phyloP scores from a whole-genome alignment of 164 flowering plant species.

The Macadamia integrifolia region DNA sequence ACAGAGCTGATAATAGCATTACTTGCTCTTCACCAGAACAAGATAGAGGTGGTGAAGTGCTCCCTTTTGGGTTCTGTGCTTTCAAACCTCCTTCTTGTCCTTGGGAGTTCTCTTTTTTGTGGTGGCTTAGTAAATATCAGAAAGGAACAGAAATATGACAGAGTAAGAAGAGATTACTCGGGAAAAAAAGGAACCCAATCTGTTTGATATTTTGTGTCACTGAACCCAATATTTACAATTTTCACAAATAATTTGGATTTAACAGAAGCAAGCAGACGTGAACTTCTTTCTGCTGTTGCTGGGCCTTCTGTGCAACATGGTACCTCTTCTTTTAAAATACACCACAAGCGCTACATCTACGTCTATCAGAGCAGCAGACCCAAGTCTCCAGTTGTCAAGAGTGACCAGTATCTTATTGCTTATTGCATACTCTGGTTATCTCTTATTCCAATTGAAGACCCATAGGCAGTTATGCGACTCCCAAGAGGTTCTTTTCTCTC shows the following conservation, averaged over 20 bases:
- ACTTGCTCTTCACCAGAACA: slow-evolving; percentile 48
- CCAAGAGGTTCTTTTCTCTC: slow-evolving; percentile 32
- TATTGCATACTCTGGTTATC: slow-evolving; percentile 54
- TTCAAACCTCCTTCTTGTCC: slow-evolving; percentile 90
- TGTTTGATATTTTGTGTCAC: background rate
- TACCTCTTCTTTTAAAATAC: slow-evolving; percentile 61
- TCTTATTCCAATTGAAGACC: slow-evolving; percentile 75
- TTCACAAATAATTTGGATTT: background rate
- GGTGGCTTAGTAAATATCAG: slow-evolving; percentile 74
- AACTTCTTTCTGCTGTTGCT: slow-evolving; percentile 62
- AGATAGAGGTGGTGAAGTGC: slow-evolving; percentile 71
- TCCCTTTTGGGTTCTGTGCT: slow-evolving; percentile 87
- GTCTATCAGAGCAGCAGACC: slow-evolving; percentile 9
- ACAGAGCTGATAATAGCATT: slow-evolving; percentile 93
- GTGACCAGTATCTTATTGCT: slow-evolving; percentile 80
- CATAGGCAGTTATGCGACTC: slow-evolving; percentile 72
- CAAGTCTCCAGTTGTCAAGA: slow-evolving; percentile 60
- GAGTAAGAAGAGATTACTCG: slow-evolving; percentile 35
- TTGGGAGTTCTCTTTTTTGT: slow-evolving; percentile 80
- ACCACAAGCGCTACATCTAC: slow-evolving; percentile 11
- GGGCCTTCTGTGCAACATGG: slow-evolving; percentile 60
- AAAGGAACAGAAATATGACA: slow-evolving; percentile 62
- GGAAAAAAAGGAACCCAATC: background rate
- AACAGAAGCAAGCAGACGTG: slow-evolving; percentile 86
- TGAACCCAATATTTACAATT: background rate